Evolutionary conservation across 78 protist genomes (phyloP), one percentile per base, ranked within the genome.

Genomic region (Chrysochromulina tobinii): DNA sequence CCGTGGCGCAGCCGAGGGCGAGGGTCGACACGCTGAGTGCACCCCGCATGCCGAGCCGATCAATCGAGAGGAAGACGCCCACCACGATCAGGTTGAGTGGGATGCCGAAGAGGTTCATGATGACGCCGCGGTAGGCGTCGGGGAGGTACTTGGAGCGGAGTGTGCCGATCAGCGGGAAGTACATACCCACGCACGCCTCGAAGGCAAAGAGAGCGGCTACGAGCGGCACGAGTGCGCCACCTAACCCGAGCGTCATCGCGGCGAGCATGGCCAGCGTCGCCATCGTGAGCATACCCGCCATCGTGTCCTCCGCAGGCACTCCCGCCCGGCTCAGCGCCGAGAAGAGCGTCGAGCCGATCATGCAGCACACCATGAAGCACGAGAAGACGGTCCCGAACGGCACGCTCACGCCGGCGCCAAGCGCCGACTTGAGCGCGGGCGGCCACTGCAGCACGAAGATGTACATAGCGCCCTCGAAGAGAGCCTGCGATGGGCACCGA

Each of bases 381-480:
- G 87, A 79, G 57, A 61, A 86, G 51, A 86, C 20, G 3, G 17
- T 66, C n/a, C 93, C 93, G 50, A 69, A 91, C 20, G 93, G 93
- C 3, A 91, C 93, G 4, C 23, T 12, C n/a, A 27, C 75, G 57
- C 87, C 73, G 3, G 27, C 64, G 59, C 50, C 54, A 51, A 91
- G 20, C 38, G 77, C 93, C 12, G 89, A 61, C 27, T 51, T 50
- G 61, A 91, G 23, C 15, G 89, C 68, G 8, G 93, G 93, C 59
- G 93, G 93, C 93, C 93, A 91, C 67, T 83, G 89, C 25, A 91
- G 81, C 77, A 91, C 93, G 55, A 91, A 91, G 83, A 85, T 85
- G 55, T 91, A 91, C 93, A 91, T 91, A 3, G 93, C 88, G 51
- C 93, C 93, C 67, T 91, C 93, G 11, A 91, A 91, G 25, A 85